Evolutionary conservation across 2,329 filamentous ascomycete genomes (phyloP).

Genomic region (Fusarium denticulatum): DNA sequence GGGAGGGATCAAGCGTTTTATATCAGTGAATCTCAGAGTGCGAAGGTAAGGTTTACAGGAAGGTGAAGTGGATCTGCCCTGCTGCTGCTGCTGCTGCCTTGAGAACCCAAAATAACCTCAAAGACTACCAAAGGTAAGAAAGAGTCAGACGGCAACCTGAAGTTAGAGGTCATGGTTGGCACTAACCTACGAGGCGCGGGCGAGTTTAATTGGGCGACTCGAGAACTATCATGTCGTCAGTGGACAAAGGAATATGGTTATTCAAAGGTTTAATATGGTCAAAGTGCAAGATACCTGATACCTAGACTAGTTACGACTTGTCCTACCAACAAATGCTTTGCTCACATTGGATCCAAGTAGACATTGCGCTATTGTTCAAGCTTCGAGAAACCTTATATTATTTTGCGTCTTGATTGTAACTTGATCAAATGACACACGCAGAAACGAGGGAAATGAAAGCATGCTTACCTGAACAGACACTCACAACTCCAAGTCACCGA

Average conservation of each 20-base stretch:
- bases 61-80: constrained; percentile 11
- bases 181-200: background rate
- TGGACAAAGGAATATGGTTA: background rate
- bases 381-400: background rate
- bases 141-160: constrained; percentile 15
- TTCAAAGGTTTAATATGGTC: background rate
- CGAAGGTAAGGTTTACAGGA: background rate
- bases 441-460: background rate
- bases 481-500: background rate
- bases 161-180: background rate
- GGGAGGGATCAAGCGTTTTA: constrained; percentile 1
- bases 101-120: constrained; percentile 2
- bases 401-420: background rate
- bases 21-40: background rate
- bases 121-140: background rate
- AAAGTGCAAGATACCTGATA: background rate
- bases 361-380: background rate
- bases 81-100: constrained; percentile 39
- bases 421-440: background rate
- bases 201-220: background rate
- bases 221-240: background rate
- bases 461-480: background rate
- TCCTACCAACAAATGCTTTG: background rate
- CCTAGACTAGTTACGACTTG: background rate
- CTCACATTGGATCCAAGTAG: background rate